Evolutionary conservation across 768 basidiomycete species (phyloP).

Genomic region (Mrakia gelida): DNA sequence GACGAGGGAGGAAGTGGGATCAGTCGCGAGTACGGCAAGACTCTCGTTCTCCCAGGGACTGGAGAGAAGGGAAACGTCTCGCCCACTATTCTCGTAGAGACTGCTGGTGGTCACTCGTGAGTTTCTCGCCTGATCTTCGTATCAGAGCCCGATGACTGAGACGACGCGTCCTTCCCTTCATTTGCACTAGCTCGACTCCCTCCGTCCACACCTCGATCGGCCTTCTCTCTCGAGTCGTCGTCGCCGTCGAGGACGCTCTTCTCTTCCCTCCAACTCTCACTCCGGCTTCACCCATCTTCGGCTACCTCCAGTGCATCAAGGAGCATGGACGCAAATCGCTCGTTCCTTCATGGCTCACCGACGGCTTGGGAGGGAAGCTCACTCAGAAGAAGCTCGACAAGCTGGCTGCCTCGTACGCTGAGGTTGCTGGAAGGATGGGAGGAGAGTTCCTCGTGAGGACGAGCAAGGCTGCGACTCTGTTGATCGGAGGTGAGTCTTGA

Average conservation of each 20-base stretch:
- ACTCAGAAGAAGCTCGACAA: slow-evolving; percentile 29
- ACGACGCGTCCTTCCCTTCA: neutral
- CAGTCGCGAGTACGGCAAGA: slow-evolving; percentile 25
- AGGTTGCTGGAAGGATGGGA: slow-evolving; percentile 21
- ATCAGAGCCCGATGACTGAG: neutral
- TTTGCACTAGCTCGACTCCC: slow-evolving; percentile 15
- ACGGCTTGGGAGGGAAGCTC: slow-evolving; percentile 23
- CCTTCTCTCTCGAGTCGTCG: slow-evolving; percentile 21
- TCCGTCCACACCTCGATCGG: slow-evolving; percentile 28
- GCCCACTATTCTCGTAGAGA: slow-evolving; percentile 23
- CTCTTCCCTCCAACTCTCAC: slow-evolving; percentile 32
- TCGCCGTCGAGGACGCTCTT: slow-evolving; percentile 26
- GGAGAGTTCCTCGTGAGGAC: slow-evolving; percentile 30
- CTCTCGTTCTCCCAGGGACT: slow-evolving; percentile 25
- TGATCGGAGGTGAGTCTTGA: slow-evolving; percentile 18
- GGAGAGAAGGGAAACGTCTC: slow-evolving; percentile 30
- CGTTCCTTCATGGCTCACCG: slow-evolving; percentile 26
- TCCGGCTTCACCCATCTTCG: slow-evolving; percentile 25
- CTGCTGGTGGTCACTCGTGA: slow-evolving; percentile 27
- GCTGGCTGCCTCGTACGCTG: slow-evolving; percentile 25
- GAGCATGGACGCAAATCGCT: slow-evolving; percentile 24
- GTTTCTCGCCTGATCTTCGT: neutral
- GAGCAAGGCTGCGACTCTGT: slow-evolving; percentile 29
- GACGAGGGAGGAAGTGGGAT: slow-evolving; percentile 31
- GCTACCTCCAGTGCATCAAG: slow-evolving; percentile 26